phyloP scores from a whole-genome alignment of 2,329 filamentous ascomycete genomes.

The Hymenoscyphus infarciens region DNA sequence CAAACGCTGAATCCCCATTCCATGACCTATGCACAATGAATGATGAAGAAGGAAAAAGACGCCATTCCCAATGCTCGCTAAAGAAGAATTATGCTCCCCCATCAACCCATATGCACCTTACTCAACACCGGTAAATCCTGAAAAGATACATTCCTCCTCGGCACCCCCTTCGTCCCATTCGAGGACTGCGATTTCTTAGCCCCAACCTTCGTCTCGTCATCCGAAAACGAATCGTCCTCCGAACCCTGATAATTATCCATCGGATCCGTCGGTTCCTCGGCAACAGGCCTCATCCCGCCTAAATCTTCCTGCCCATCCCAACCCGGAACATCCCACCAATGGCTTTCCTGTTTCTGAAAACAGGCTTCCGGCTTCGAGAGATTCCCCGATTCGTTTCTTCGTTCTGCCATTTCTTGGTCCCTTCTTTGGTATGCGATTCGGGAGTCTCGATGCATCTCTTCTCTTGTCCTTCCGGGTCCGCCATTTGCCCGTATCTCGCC shows the following conservation, averaged over 20 bases:
- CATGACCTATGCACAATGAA: background rate
- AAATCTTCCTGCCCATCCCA: conserved; percentile 13
- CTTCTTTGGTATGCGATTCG: conserved; percentile 46
- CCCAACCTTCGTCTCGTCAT: background rate
- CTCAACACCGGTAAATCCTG: conserved; percentile 5
- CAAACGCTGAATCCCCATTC: background rate
- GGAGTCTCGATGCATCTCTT: conserved; percentile 51
- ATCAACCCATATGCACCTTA: conserved; percentile 3
- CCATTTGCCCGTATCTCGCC: conserved; percentile 32
- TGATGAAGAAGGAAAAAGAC: background rate
- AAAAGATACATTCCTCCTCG: conserved; percentile 1
- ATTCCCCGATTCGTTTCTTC: conserved; percentile 23
- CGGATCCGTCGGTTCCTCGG: conserved; percentile 26
- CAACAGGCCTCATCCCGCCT: conserved; percentile 25
- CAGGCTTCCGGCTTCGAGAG: conserved; percentile 6
- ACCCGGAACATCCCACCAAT: conserved; percentile 36
- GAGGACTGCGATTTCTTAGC: background rate
- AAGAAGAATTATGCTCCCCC: conserved; percentile 8
- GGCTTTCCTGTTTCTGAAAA: conserved; percentile 28
- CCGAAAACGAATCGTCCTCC: background rate
- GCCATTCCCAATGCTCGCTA: conserved; percentile 18
- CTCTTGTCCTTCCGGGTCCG: conserved; percentile 45
- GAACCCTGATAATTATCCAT: conserved; percentile 17
- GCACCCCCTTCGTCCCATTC: background rate
- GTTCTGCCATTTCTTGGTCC: conserved; percentile 44